Percentiles rank a stretch among this genome's conserved stretches.
Conservation (phyloP, 83 land plant genomes). For the Diphasiastrum complanatum region DNA sequence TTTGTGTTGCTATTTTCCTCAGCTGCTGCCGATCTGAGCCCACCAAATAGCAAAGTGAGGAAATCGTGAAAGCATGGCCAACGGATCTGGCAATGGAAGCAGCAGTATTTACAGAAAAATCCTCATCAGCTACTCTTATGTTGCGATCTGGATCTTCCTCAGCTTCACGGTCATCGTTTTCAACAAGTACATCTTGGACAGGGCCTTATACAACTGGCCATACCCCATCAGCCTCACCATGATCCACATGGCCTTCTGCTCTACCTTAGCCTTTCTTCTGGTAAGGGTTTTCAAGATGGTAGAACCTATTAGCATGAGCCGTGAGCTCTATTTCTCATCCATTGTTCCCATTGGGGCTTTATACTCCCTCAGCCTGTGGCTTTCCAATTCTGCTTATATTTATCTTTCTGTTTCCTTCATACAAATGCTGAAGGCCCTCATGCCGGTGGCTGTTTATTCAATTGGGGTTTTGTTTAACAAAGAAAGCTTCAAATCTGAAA, state of each 20-base stretch:
- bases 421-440: slow-evolving; percentile 38
- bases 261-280: slow-evolving; percentile 28
- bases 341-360: slow-evolving; percentile 42
- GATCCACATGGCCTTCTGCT: slow-evolving; percentile 44
- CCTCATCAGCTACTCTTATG: slow-evolving; percentile 34
- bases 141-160: slow-evolving; percentile 37
- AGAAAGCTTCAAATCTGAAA: slow-evolving; percentile 28
- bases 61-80: too few relatives aligned
- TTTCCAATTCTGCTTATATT: slow-evolving; percentile 38
- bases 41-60: too few relatives aligned
- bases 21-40: too few relatives aligned
- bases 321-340: slow-evolving; percentile 35
- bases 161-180: slow-evolving; percentile 44
- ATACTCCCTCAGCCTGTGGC: slow-evolving; percentile 38
- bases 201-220: slow-evolving; percentile 44
- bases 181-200: slow-evolving; percentile 45
- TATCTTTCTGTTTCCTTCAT: slow-evolving; percentile 37
- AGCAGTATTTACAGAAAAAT: too few relatives aligned
- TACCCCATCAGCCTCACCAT: slow-evolving; percentile 40
- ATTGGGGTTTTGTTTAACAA: slow-evolving; percentile 29
- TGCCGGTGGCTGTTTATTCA: slow-evolving; percentile 36
- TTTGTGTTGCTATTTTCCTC: too few relatives aligned
- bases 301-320: slow-evolving; percentile 36
- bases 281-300: slow-evolving; percentile 34
- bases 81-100: too few relatives aligned